Base-by-base conservation (phyloP, 345 rosid species). In the Sonneratia caseolaris region DNA sequence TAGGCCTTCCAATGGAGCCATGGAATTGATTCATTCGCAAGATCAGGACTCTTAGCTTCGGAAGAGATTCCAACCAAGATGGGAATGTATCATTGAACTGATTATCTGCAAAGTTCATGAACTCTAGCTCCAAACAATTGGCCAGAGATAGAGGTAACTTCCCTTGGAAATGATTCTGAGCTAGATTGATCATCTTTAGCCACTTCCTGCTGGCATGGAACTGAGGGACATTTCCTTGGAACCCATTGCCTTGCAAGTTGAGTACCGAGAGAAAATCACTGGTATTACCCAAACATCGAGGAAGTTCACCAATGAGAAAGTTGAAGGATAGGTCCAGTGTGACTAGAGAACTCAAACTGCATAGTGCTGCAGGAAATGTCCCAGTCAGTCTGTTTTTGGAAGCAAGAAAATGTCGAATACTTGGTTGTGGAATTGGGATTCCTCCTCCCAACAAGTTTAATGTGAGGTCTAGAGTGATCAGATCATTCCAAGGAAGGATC, bases 151-250 rank as follows among this genome's bases (percentile, higher is more conserved):
- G 36, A 3, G 68, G 68, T 19, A 65, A 65, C 42, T 15, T 36
- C 24, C 70, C 70, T 7, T 68, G 70, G 51, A 68, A n/a, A 22
- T n/a, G 70, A n/a, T 68, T 68, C 40, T 24, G 6, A n/a, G 35
- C 45, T 1, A 68, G 36, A 22, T 24, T 40, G 36, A 68, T 40
- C 70, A 68, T 47, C 70, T 7, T 68, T 21, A 68, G 49, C 55
- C 19, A 19, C 70, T 40, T 19, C 19, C 55, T 36, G 22, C 22
- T 68, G 2, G 48, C 9, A 11, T 35, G 53, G 19, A 68, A 40
- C 35, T 40, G 2, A 22, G 70, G 70, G 53, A 68, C 22, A 5
- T 2, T 47, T 43, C 55, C 70, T 13, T 68, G 36, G 55, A 68
- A 43, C 35, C 45, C 24, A 22, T 68, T 68, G 35, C 16, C n/a